Base-by-base conservation (phyloP, 306 rosid genomes). In the Quercus gilva region DNA sequence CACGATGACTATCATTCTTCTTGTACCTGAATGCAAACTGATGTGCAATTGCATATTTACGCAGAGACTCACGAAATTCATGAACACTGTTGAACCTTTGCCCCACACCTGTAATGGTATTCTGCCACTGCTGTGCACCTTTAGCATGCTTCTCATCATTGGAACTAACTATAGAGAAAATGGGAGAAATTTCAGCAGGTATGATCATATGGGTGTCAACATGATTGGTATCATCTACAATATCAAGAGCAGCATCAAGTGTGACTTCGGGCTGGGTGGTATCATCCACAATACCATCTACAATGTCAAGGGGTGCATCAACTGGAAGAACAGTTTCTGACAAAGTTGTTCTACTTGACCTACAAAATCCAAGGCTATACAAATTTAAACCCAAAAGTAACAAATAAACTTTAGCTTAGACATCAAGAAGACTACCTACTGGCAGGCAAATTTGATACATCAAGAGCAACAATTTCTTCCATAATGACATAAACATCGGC, bases 341-440 rank as follows among this genome's bases (percentile, higher is more conserved):
- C 86, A 95, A 86, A 75, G 99, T 95, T 74, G 99, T 95, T 88
- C 98, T 91, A 88, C 99, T 95, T 43, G 99, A 95, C 96, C 99
- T 95, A 79, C 73, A 74, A 82, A 74, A 74, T 71, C 41, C 85
- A 80, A 74, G 63, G 80, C 71, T 20, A 33, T 55, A 67, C 60
- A 74, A 76, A 71, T 80, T 58, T 79, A 81, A 76, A 35, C 74
- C 67, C 55, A 17, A 59, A 58, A 75, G 53, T 45, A 79, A 82
- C 20, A 82, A 78, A 1, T 37, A 85, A 43, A 73, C 18, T 63
- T 33, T 35, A 73, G 64, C 86, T 56, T 60, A 84, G 82, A 86
- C 76, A 76, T 77, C 64, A 78, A 80, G 92, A 87, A 78, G 90
- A 87, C 86, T 91, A 94, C 99, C 99, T 91, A 90, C 97, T 92